Conservation (phyloP, 306 rosid genomes). For the Biancaea sappan region DNA sequence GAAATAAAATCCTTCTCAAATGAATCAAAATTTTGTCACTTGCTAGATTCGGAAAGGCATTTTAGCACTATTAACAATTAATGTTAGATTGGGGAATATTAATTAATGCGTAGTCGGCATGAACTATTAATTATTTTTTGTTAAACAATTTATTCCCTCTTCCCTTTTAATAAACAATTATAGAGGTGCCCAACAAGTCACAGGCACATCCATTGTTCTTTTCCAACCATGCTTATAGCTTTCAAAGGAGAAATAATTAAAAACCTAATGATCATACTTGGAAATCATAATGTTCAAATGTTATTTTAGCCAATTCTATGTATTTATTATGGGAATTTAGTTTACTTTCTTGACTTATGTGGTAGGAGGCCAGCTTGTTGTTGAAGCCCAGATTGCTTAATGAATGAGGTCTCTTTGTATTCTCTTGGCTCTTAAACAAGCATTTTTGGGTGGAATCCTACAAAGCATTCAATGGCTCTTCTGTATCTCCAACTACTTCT, state of each 20-base stretch:
- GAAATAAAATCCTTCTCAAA: too few relatives aligned
- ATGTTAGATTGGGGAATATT: constrained; percentile 30
- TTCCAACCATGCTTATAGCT: background rate
- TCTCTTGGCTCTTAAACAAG: constrained; percentile 42
- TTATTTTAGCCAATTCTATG: background rate
- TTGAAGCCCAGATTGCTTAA: constrained; percentile 34
- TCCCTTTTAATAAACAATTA: background rate
- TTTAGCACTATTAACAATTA: too few relatives aligned
- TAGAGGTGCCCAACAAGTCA: constrained; percentile 2
- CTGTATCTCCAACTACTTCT: background rate
- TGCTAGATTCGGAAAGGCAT: too few relatives aligned
- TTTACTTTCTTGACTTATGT: constrained; percentile 25
- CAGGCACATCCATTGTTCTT: constrained; percentile 15
- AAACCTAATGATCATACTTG: background rate
- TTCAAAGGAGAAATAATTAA: background rate
- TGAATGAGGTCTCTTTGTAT: constrained; percentile 30
- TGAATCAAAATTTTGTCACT: too few relatives aligned
- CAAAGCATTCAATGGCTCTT: constrained; percentile 24
- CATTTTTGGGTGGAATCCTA: constrained; percentile 18
- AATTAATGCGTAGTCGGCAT: constrained; percentile 12
- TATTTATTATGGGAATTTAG: too few relatives aligned
- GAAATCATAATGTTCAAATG: background rate
- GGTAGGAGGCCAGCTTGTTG: constrained; percentile 16
- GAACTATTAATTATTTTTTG: constrained; percentile 7
- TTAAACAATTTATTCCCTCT: background rate